These are phyloP conservation scores for Penicillium digitatum DNA, from an alignment of 2,329 filamentous ascomycete genomes.

Conservation along the genomic window DNA sequence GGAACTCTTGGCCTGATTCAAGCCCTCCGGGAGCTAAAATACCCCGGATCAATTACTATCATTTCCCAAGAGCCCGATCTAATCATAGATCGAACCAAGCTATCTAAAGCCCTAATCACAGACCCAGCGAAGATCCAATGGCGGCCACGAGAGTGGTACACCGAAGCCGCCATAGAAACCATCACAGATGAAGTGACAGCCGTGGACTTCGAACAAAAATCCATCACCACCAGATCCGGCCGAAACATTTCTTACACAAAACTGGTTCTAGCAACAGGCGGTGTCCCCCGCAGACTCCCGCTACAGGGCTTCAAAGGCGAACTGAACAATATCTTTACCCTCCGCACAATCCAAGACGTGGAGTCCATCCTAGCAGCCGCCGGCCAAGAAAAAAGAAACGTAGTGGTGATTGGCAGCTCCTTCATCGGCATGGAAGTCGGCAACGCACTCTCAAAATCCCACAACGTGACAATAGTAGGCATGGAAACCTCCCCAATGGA, in stretches of 20 bases:
- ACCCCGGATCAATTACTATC: conserved; percentile 72
- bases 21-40: conserved; percentile 76
- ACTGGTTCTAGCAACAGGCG: conserved; percentile 85
- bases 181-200: conserved; percentile 60
- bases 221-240: conserved; percentile 69
- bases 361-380: conserved; percentile 75
- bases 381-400: conserved; percentile 73
- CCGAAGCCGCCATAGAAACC: conserved; percentile 55
- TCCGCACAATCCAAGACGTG: conserved; percentile 73
- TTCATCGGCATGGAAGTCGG: conserved; percentile 99
- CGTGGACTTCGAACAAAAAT: conserved; percentile 71
- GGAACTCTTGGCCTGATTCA: conserved; percentile 79
- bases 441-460: conserved; percentile 72
- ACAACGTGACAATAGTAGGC: conserved; percentile 80
- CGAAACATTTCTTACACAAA: conserved; percentile 75
- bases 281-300: conserved; percentile 69
- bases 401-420: conserved; percentile 85
- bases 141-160: conserved; percentile 75
- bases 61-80: conserved; percentile 79
- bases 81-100: conserved; percentile 89
- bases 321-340: conserved; percentile 78
- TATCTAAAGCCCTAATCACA: conserved; percentile 86
- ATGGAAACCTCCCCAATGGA: conserved; percentile 84
- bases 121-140: conserved; percentile 75
- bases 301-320: conserved; percentile 75